Evolutionary conservation across 2,329 filamentous ascomycete species (phyloP).

Genomic region (Beauveria sp.): DNA sequence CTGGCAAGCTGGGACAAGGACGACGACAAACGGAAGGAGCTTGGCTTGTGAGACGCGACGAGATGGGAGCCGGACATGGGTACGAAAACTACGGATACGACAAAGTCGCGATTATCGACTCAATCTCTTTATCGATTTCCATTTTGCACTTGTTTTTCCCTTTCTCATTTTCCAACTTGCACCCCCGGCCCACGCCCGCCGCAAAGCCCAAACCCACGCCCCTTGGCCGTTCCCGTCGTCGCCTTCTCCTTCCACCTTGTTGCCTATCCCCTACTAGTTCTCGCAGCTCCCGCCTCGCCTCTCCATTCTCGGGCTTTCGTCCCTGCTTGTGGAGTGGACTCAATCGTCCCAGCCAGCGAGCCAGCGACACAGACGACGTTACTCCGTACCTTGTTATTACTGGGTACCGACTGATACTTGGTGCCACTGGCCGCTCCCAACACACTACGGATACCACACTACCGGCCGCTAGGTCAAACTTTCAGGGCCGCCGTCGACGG

Average conservation of each 20-base stretch:
- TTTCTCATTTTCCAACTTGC: background rate
- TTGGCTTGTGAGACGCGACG: background rate
- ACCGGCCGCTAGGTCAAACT: slow-evolving; percentile 5
- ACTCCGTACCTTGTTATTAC: no score
- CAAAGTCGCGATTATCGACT: background rate
- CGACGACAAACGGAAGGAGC: background rate
- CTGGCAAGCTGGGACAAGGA: background rate
- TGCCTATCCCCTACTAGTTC: background rate
- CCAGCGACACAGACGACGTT: background rate
- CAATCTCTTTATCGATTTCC: no score
- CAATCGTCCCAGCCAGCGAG: no score
- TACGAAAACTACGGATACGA: background rate
- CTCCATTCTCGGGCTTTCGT: slow-evolving; percentile 3
- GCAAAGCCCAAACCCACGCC: background rate
- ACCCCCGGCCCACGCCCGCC: background rate
- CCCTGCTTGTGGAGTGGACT: background rate
- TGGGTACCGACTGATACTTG: background rate
- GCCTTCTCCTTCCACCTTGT: background rate
- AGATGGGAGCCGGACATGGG: background rate
- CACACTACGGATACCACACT: background rate
- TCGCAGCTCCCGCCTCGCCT: background rate
- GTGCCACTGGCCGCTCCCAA: slow-evolving; percentile 1
- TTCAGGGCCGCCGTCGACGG: slow-evolving; percentile 1
- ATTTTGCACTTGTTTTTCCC: background rate
- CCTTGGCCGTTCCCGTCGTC: background rate